Evolutionary conservation across 495 filamentous ascomycete genomes (phyloP), one percentile per base, ranked within the genome.

Genomic region (Tuber magnatum): DNA sequence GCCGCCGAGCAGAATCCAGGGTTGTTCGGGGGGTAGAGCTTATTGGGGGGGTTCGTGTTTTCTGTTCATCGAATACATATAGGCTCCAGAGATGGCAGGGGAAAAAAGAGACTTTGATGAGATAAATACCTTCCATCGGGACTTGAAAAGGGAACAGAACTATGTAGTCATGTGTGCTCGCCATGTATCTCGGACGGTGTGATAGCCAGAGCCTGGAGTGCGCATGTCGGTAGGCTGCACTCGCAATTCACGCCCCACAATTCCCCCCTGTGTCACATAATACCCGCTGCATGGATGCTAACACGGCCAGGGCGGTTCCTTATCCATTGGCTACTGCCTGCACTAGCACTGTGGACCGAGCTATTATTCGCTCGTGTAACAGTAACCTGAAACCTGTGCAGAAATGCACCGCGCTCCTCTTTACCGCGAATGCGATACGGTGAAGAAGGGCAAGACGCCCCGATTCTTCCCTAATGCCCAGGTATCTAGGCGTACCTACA

Each of bases 321-420:
- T 35, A 65, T 65, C 56, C 12, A 65, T 65, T 65, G 56, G 56
- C 16, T 35, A 35, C 28, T 18, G 32, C 16, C 28, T 8, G 28
- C 28, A 28, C 32, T 14, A 32, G 56, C 28, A 4, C 1, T 28
- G 51, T 61, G 51, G n/a, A 28, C 24, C n/a, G 16, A 35, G 28
- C 56, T 65, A 65, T 65, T 5, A 65, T 65, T 65, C 56, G 56
- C 56, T 65, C 18, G 56, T 65, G 56, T 65, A 35, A 65, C 56
- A 35, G 28, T 35, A 10, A 18, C 56, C 28, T 35, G 28, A 32
- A 18, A 14, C 51, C 18, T 18, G 56, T 65, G 56, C 56, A 65
- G 56, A 18, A 65, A 35, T 32, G 56, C 28, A 32, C 4, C 56
- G 32, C 14, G 56, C 56, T 65, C 16, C 28, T 35, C 56, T 65